Evolutionary conservation across 2,329 filamentous ascomycete species (phyloP), one percentile per base, ranked within the genome.

Genomic region (Penicillium sp.): DNA sequence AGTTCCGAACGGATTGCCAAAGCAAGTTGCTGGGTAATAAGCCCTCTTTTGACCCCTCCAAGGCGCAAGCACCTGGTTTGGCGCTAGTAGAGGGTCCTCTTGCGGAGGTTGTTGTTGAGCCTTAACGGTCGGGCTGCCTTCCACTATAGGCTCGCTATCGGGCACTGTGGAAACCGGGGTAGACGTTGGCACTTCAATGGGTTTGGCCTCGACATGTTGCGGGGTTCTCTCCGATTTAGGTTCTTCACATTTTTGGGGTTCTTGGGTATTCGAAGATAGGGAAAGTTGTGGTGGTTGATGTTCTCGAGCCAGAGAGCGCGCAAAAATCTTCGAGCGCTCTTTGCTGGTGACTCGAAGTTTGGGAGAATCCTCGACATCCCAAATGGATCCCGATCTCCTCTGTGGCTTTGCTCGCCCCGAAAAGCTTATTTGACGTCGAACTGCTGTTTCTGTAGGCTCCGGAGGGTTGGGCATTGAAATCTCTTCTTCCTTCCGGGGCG

Each of bases 21-120:
- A 71, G 67, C 83, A 88, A n/a, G 82, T 85, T 8, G 84, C 87
- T 52, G 87, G 85, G 69, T 86, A 88, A 70, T 84, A 89, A n/a
- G 76, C 79, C 57, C 81, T 81, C 52, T 78, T 82, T n/a, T 78
- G 78, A 21, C 83, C 82, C 65, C 82, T 86, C 81, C 86, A 89
- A 30, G 80, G 78, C 7, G 86, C 86, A 64, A 88, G 81, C 0
- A 89, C 81, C 63, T 87, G 81, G 58, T 84, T 83, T 5, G 82
- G 81, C 13, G 79, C 76, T 26, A 81, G 66, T 9, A 77, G 67
- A 7, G 59, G 11, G 23, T 67, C 61, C 13, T 71, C 69, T 30
- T 58, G 58, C n/a, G 52, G 26, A 6, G 5, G 41, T 21, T 47
- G 15, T 13, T 58, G 23, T 9, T 56, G 49, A n/a, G 63, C 41